These are phyloP conservation scores for Fragaria nilgerrensis DNA, from an alignment of 306 rosid species.

Conservation along the genomic window DNA sequence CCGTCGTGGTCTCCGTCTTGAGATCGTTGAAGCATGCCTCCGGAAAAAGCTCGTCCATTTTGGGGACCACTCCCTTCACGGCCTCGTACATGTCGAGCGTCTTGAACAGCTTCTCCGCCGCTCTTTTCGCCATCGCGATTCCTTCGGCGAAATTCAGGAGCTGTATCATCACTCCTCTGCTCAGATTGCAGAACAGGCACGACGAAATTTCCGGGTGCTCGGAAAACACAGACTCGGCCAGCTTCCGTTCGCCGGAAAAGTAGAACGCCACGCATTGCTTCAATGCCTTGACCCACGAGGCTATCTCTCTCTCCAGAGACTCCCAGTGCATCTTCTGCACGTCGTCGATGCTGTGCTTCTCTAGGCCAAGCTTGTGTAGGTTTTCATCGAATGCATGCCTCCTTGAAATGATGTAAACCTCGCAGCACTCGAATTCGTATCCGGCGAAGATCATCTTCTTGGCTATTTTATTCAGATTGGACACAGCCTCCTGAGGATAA, in stretches of 20 bases:
- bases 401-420: conserved; percentile 41
- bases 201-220: conserved; percentile 28
- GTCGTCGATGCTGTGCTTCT: conserved; percentile 48
- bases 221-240: conserved; percentile 45
- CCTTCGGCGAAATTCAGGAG: conserved; percentile 66
- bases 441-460: conserved; percentile 48
- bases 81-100: conserved; percentile 77
- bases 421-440: conserved; percentile 56
- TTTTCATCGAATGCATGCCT: conserved; percentile 40
- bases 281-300: conserved; percentile 53
- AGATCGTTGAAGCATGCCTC: conserved; percentile 32
- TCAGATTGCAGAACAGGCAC: conserved; percentile 33
- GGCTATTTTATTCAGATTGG: conserved; percentile 47
- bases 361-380: conserved; percentile 39
- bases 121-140: conserved; percentile 44
- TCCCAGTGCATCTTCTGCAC: conserved; percentile 70
- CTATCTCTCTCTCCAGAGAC: conserved; percentile 49
- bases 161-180: conserved; percentile 35
- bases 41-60: conserved; percentile 22
- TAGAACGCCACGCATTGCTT: conserved; percentile 45
- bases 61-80: conserved; percentile 36
- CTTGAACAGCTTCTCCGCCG: conserved; percentile 71
- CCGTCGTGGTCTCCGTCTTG: conserved; percentile 32
- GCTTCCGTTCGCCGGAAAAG: conserved; percentile 43
- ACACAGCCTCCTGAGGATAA: conserved; percentile 36